Evolutionary conservation across 148 eudicot species (phyloP), one percentile per base, ranked within the genome.

Genomic region (Beta vulgaris): DNA sequence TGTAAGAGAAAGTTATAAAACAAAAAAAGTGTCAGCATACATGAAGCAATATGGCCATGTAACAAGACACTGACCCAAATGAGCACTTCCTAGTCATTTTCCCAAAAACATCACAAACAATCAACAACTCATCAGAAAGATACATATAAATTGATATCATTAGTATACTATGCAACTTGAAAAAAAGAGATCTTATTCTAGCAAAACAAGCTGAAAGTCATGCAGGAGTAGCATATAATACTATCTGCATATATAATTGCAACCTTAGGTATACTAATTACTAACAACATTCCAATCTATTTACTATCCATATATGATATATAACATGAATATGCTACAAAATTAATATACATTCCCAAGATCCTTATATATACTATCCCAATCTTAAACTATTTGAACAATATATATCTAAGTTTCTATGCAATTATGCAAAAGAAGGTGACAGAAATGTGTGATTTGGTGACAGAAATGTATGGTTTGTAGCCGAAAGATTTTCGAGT

Each of bases 301-400:
- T 37, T 72, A 64, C 48, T 71, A 58, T 77, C 76, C 61, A 63
- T 57, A 63, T 58, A 80, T 44, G 43, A 63, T 57, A 63, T 58
- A 80, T 44, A 54, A 64, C n/a, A 21, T 2, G 32, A 75, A 71
- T 71, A 81, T 32, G 74, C 84, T 81, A 80, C 84, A 75, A 85
- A 87, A 86, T 72, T 77, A 84, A 86, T 86, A 82, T 86, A 79
- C 93, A 90, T 74, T 81, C 84, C 84, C 77, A 82, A 81, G 18
- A 77, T 58, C 85, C 44, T 55, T 40, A 15, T 31, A 6, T 35
- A 73, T 75, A 28, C 49, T 75, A 68, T 57, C 42, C 76, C 80
- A 80, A 60, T 57, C 79, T 83, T 79, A 75, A 79, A 43, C 85
- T 79, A 54, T 77, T 69, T 76, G 59, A 76, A 76, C 80, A 80